Evolutionary conservation across 2,329 filamentous ascomycete species (phyloP).

Genomic region (Nigrospora sphaerica): DNA sequence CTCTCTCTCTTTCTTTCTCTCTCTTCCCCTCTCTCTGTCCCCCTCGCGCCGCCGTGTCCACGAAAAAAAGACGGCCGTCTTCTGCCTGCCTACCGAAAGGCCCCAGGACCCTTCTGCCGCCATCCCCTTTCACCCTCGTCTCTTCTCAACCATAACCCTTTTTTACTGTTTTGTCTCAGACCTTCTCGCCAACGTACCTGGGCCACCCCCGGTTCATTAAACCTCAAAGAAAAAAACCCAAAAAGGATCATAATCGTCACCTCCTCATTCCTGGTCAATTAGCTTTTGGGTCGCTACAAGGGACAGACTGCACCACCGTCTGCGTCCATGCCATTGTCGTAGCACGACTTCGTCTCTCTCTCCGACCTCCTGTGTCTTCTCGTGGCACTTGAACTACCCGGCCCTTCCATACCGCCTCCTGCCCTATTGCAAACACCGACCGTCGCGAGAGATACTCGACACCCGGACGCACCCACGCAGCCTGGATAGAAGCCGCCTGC

Average conservation of each 20-base stretch:
- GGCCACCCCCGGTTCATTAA: not conserved
- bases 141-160: not conserved
- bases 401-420: constrained; percentile 6
- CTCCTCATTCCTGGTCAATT: constrained; percentile 1
- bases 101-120: not conserved
- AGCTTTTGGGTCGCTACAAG: constrained; percentile 2
- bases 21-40: no score
- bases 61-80: no score
- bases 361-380: constrained; percentile 4
- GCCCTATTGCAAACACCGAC: constrained; percentile 7
- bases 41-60: not conserved
- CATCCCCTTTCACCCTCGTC: constrained; percentile 4
- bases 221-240: not conserved
- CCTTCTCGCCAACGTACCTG: not conserved
- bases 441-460: constrained; percentile 19
- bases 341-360: constrained; percentile 15
- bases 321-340: constrained; percentile 7
- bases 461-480: constrained; percentile 11
- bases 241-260: not conserved
- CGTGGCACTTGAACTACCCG: constrained; percentile 17
- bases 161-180: constrained; percentile 2
- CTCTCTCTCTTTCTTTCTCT: no score
- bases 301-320: not conserved
- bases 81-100: not conserved
- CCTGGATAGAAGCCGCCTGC: constrained; percentile 41